Evolutionary conservation across 1,139 yeast species (phyloP), one percentile per base, ranked within the genome.

Genomic region (Arxiozyma telluris): DNA sequence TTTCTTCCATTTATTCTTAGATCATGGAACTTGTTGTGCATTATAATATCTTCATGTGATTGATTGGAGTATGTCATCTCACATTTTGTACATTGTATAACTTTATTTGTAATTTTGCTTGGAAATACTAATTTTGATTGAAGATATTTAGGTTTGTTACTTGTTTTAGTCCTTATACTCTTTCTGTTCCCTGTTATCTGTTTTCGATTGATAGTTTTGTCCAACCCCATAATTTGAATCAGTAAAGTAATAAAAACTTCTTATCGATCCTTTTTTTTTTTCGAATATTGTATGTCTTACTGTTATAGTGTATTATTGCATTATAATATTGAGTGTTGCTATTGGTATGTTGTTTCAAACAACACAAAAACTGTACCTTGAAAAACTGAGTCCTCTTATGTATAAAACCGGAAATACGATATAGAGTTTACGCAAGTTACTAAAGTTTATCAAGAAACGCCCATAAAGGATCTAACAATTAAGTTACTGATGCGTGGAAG

Each of bases 1-100:
- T 61, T 64, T 43, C 61, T 57, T 1, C 71, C 71, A 38, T 59
- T 58, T n/a, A 65, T 42, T 25, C 61, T 62, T 48, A 64, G 41
- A 44, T 59, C 63, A 53, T 67, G 71, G 50, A 57, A 66, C 25
- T 57, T 57, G 12, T 54, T 54, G 47, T 67, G 71, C 8, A 55
- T 54, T 5, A 54, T 44, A 2, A 49, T 41, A 53, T 67, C 70
- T n/a, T 55, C 53, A 2, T 60, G 49, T 0, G 62, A 52, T 11
- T 53, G 47, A 3, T 58, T 53, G 4, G 61, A 59, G 44, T 65
- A 67, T 2, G 65, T 54, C 69, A 67, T 65, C 50, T 57, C 64
- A 53, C 70, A 67, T 53, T 62, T 58, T 12, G 59, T 50, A 52
- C 70, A 67, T 56, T 60, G 59, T 1, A 48, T 44, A 2, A 63